These are phyloP conservation scores for Fagopyrum tataricum DNA, from an alignment of 148 eudicot species.

Conservation along the genomic window DNA sequence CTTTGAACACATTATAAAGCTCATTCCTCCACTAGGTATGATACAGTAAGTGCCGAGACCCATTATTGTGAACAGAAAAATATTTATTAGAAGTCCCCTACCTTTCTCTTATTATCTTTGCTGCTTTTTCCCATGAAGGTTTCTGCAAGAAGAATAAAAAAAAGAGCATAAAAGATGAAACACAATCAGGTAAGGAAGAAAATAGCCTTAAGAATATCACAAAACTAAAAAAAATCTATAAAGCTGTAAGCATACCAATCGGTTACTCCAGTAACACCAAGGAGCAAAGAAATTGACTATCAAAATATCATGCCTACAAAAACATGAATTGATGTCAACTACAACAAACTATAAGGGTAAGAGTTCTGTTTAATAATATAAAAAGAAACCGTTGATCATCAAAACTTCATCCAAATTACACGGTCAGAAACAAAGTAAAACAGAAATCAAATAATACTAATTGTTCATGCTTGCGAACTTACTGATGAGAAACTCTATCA, in stretches of 20 bases:
- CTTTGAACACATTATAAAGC: background rate
- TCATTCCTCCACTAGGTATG: background rate
- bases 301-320: conserved; percentile 68
- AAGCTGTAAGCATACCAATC: conserved; percentile 40
- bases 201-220: background rate
- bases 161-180: background rate
- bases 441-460: background rate
- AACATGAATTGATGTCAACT: conserved; percentile 13
- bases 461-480: conserved; percentile 25
- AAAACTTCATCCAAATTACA: background rate
- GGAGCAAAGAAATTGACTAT: conserved; percentile 89
- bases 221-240: background rate
- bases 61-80: background rate
- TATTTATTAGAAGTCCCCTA: conserved; percentile 17
- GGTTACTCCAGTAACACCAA: conserved; percentile 90
- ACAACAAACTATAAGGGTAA: background rate
- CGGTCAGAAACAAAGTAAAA: background rate
- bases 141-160: conserved; percentile 42
- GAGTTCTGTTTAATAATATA: background rate
- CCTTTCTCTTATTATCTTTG: conserved; percentile 74
- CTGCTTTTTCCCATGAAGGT: conserved; percentile 97
- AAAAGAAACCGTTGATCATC: conserved; percentile 8
- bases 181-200: background rate
- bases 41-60: background rate
- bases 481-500: conserved; percentile 71